Conservation (phyloP, 768 basidiomycete genomes). For the Kockovaella imperatae region DNA sequence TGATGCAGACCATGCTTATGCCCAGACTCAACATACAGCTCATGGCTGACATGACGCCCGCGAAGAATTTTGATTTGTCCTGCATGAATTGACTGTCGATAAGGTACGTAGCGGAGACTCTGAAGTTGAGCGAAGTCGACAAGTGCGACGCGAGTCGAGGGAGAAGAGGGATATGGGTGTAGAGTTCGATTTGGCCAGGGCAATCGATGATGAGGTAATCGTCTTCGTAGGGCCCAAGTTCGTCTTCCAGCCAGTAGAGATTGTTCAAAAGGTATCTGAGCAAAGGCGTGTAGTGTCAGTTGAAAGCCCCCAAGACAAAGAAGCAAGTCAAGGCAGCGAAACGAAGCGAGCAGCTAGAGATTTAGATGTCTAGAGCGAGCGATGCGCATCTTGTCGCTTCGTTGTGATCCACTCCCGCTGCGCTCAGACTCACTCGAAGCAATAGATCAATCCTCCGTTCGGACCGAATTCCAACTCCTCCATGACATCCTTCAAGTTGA, state of each 20-base stretch:
- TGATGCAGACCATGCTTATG: constrained; percentile 91
- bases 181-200: constrained; percentile 81
- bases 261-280: constrained; percentile 87
- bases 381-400: not conserved
- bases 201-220: constrained; percentile 62
- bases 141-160: constrained; percentile 67
- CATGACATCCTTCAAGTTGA: constrained; percentile 94
- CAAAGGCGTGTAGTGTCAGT: not conserved
- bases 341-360: constrained; percentile 1
- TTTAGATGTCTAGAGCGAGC: not conserved
- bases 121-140: constrained; percentile 65
- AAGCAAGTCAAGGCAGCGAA: not conserved
- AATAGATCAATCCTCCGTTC: constrained; percentile 93
- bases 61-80: constrained; percentile 96
- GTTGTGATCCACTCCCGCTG: not conserved
- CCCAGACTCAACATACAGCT: constrained; percentile 98
- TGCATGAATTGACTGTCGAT: constrained; percentile 99
- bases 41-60: constrained; percentile 95
- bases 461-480: constrained; percentile 87
- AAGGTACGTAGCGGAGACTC: constrained; percentile 82
- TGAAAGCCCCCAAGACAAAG: constrained; percentile 44
- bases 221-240: constrained; percentile 86
- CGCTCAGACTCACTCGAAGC: constrained; percentile 95
- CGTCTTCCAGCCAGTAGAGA: constrained; percentile 97
- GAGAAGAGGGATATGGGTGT: constrained; percentile 95